These are phyloP conservation scores for Cryptosporidium sp. DNA, from an alignment of 169 alveolate species.

Conservation along the genomic window DNA sequence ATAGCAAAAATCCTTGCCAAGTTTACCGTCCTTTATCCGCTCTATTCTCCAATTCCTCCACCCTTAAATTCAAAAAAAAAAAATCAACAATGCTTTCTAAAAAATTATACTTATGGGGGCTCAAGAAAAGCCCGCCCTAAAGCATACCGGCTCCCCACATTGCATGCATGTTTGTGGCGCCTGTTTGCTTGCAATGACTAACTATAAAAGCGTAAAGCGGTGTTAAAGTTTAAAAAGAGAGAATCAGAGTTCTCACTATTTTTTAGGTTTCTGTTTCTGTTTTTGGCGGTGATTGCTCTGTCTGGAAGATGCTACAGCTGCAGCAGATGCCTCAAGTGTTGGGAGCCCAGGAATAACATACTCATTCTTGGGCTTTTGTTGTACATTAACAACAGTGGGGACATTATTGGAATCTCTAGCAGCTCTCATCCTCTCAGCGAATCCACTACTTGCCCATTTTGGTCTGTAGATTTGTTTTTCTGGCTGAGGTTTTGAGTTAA, in stretches of 20 bases:
- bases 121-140: neutral
- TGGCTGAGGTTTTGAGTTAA: slow-evolving; percentile 30
- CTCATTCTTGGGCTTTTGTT: slow-evolving; percentile 26
- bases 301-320: slow-evolving; percentile 20
- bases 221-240: neutral
- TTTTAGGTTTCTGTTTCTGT: neutral
- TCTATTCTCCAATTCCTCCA: neutral
- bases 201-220: neutral
- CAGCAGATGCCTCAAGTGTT: slow-evolving; percentile 55
- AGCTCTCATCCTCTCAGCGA: slow-evolving; percentile 74
- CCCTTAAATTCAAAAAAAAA: neutral
- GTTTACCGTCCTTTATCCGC: neutral
- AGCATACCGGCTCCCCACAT: neutral
- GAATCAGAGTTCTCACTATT: neutral
- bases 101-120: slow-evolving; percentile 1
- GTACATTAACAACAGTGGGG: slow-evolving; percentile 17
- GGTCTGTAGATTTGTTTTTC: slow-evolving; percentile 72
- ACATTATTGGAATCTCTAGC: slow-evolving; percentile 42
- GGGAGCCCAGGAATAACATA: slow-evolving; percentile 71
- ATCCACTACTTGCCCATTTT: slow-evolving; percentile 71
- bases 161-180: neutral
- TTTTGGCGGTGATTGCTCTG: neutral
- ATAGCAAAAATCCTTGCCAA: too few relatives aligned
- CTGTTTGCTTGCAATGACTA: neutral
- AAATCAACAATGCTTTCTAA: neutral